Evolutionary conservation across 441 rosid species (phyloP), one percentile per base, ranked within the genome.

Genomic region (Erodium moschatum): DNA sequence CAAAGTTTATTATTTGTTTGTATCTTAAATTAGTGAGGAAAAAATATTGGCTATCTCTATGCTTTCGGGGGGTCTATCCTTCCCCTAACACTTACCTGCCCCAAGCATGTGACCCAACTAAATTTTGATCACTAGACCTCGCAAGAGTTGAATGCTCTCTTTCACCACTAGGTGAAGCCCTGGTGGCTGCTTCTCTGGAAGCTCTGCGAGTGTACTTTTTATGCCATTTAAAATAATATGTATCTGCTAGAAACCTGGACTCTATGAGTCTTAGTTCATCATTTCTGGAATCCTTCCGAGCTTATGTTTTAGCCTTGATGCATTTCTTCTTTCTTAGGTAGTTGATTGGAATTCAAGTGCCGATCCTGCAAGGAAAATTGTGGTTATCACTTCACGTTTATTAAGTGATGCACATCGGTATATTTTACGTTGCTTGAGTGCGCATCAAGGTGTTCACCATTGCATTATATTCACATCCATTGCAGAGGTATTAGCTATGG

Each of bases 331-430:
- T 8, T 42, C 38, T 42, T 11, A 42, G 48, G 48, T 11, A 11
- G 48, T 42, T 42, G 13, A 42, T 42, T 42, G 48, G 48, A 42
- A 42, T 42, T 42, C 48, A 9, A 42, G 48, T 11, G 12, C 48
- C 9, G 48, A 9, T 42, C 48, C 48, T 42, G 48, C 48, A 42
- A 42, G 48, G 3, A 42, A 42, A 42, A 9, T 42, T 42, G 88
- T 83, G 71, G 81, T 89, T 79, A 81, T 90, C 80, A 89, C 92
- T 61, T 93, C 95, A 71, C 86, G 88, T 69, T 81, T 93, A 64
- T 80, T 93, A 60, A 93, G 89, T 54, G 95, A 93, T 79, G 89
- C 96, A 67, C 98, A 93, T 86, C 86, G 97, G 38, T 90, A 87
- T 81, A 86, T 87, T 72, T 72, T 93, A 66, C 92, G 95, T 38